phyloP scores from a whole-genome alignment of 805 yeast species.

The Metschnikowia cubensis region DNA sequence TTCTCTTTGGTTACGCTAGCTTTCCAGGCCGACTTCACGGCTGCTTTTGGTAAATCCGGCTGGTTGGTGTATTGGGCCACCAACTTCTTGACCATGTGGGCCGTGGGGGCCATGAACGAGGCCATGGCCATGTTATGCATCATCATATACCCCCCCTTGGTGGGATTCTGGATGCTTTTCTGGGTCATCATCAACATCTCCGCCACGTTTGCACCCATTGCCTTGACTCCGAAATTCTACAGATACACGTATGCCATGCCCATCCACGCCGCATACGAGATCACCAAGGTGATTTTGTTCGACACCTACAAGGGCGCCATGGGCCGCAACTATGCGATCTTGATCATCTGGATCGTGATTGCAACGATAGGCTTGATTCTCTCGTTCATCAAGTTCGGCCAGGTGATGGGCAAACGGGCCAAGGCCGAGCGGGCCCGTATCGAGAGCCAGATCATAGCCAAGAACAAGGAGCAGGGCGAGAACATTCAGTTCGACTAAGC shows the following conservation, averaged over 20 bases:
- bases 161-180: constrained; percentile 68
- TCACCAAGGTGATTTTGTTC: constrained; percentile 56
- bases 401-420: constrained; percentile 29
- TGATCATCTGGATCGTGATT: constrained; percentile 58
- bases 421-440: constrained; percentile 13
- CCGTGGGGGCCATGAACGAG: constrained; percentile 75
- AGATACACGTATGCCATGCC: constrained; percentile 69
- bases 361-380: constrained; percentile 44
- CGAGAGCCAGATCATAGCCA: constrained; percentile 12
- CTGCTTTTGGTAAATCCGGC: constrained; percentile 62
- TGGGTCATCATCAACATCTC: constrained; percentile 70
- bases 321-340: constrained; percentile 58
- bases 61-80: constrained; percentile 74
- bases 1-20: constrained; percentile 61
- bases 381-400: constrained; percentile 40
- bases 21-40: constrained; percentile 58
- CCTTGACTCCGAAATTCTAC: constrained; percentile 52
- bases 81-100: constrained; percentile 63
- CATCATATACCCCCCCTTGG: constrained; percentile 53
- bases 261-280: constrained; percentile 59
- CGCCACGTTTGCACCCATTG: constrained; percentile 65
- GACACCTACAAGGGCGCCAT: constrained; percentile 52
- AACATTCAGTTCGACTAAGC: constrained; percentile 5
- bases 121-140: constrained; percentile 52
- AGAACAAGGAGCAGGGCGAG: constrained; percentile 8